A percentile compares a stretch with the other conserved stretches of the same genome.
phyloP scores from a whole-genome alignment of 345 rosid genomes.

The Aurinia saxatilis region DNA sequence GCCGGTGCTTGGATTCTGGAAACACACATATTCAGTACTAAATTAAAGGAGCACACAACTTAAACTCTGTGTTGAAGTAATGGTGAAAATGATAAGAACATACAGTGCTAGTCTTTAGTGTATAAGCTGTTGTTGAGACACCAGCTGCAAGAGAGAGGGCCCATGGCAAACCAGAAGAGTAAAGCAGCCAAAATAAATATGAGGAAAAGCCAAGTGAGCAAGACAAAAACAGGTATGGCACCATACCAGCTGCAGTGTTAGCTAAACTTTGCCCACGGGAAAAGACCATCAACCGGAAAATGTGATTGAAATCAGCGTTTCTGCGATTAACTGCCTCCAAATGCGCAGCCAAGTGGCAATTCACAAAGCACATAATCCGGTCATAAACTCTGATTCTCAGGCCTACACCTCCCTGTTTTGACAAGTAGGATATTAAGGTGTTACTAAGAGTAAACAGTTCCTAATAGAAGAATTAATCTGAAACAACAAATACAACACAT shows the following conservation, averaged over 20 bases:
- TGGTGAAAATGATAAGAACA: conserved; percentile 20
- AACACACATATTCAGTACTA: conserved; percentile 19
- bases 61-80: background rate
- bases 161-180: conserved; percentile 78
- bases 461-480: too few species aligned
- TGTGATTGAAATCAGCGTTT: conserved; percentile 78
- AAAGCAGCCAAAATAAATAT: conserved; percentile 85
- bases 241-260: conserved; percentile 76
- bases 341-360: conserved; percentile 84
- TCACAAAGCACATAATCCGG: conserved; percentile 72
- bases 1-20: conserved; percentile 19
- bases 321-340: conserved; percentile 73
- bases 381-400: conserved; percentile 74
- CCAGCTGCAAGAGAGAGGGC: conserved; percentile 84
- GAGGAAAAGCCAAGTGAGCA: conserved; percentile 80
- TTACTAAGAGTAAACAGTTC: background rate
- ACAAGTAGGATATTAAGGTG: background rate
- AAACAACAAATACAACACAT: background rate
- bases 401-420: conserved; percentile 74
- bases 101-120: conserved; percentile 57
- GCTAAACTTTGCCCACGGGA: conserved; percentile 40
- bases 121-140: conserved; percentile 57
- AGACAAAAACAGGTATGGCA: conserved; percentile 73
- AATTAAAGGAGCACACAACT: conserved; percentile 1
- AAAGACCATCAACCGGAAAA: conserved; percentile 54